A percentile compares a stretch with the other conserved stretches of the same genome.
phyloP scores from a whole-genome alignment of 2,329 filamentous ascomycete genomes.

The Chrysoporthe cubensis region DNA sequence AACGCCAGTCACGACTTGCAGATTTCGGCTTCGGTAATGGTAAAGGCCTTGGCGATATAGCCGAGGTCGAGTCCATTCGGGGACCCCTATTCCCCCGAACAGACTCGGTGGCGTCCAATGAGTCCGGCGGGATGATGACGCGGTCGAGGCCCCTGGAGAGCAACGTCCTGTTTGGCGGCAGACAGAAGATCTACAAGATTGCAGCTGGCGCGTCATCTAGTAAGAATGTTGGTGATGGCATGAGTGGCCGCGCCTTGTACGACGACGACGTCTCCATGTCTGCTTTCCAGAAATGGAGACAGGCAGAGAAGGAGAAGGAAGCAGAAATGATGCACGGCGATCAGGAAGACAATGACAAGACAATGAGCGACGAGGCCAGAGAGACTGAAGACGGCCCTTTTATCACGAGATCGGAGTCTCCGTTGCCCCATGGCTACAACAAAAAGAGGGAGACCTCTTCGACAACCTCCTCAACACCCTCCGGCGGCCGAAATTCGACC shows the following conservation, averaged over 20 bases:
- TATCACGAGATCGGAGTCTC: conserved; percentile 55
- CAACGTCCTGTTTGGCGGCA: conserved; percentile 90
- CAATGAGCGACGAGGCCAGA: conserved; percentile 39
- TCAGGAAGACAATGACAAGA: conserved; percentile 41
- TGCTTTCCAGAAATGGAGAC: conserved; percentile 77
- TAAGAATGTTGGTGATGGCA: conserved; percentile 50
- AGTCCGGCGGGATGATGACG: conserved; percentile 81
- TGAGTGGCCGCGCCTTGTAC: conserved; percentile 74
- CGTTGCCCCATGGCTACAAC: conserved; percentile 66
- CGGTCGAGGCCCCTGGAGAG: conserved; percentile 82
- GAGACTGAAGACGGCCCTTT: conserved; percentile 39
- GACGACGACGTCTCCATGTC: conserved; percentile 85
- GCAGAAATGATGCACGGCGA: conserved; percentile 45
- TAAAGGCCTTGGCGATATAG: conserved; percentile 76
- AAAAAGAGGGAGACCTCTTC: conserved; percentile 85
- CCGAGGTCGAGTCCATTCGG: conserved; percentile 83
- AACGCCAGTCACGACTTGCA: conserved; percentile 76
- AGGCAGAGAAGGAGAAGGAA: conserved; percentile 57
- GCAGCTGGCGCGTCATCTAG: conserved; percentile 53
- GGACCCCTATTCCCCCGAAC: conserved; percentile 61
- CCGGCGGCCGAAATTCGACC: conserved; percentile 75
- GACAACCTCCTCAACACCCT: conserved; percentile 72
- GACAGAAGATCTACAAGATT: conserved; percentile 94
- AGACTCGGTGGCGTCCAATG: conserved; percentile 69
- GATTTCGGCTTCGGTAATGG: conserved; percentile 64